Evolutionary conservation across 805 yeast genomes (phyloP).

Genomic region (Yamadazyma sp.): DNA sequence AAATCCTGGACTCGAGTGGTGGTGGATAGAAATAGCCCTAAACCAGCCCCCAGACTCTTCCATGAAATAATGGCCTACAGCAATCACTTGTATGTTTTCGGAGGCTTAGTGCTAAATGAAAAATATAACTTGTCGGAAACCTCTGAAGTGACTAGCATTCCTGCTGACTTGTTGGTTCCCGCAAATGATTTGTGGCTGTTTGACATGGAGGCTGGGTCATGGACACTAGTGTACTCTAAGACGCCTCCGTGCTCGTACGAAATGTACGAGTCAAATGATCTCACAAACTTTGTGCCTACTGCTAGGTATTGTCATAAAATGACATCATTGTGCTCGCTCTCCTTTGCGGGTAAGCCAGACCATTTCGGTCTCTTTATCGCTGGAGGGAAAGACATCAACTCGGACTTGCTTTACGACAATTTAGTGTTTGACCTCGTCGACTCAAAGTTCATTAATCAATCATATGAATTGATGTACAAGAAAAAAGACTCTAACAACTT

Average conservation of each 20-base stretch:
- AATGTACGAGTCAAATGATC: slow-evolving; percentile 11
- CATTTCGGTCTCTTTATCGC: slow-evolving; percentile 52
- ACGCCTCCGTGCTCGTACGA: no score
- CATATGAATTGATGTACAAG: background rate
- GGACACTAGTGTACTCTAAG: slow-evolving; percentile 57
- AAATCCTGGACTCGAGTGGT: slow-evolving; percentile 52
- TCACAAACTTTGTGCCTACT: slow-evolving; percentile 17
- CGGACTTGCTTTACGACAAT: slow-evolving; percentile 31
- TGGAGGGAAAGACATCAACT: slow-evolving; percentile 50
- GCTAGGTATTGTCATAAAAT: slow-evolving; percentile 56
- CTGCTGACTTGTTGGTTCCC: slow-evolving; percentile 38
- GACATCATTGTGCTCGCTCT: slow-evolving; percentile 39
- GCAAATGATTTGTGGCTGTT: slow-evolving; percentile 71
- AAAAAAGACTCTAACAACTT: slow-evolving; percentile 10
- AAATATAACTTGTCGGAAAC: slow-evolving; percentile 9
- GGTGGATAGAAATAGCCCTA: background rate
- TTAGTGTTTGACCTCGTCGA: slow-evolving; percentile 48
- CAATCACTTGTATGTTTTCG: slow-evolving; percentile 56
- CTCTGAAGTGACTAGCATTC: slow-evolving; percentile 5
- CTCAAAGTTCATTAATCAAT: slow-evolving; percentile 26
- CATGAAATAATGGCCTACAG: slow-evolving; percentile 57
- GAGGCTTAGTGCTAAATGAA: slow-evolving; percentile 50
- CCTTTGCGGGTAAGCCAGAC: slow-evolving; percentile 35
- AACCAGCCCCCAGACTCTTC: slow-evolving; percentile 52
- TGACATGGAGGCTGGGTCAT: slow-evolving; percentile 48